Conservation (phyloP, 345 rosid species). For the Brassica napus region Da-Ae NC_063447.1:53028001-53028500, state of each 20-base stretch:
- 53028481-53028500: not conserved
- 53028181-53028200: not conserved
- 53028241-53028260: constrained; percentile 13
- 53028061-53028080: not conserved
- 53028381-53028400: not conserved
- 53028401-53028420: not conserved
- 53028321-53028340: not conserved
- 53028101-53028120: not conserved
- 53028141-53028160: not conserved
- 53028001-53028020: not conserved
- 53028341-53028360: not conserved
- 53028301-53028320: constrained; percentile 3
- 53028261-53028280: not conserved
- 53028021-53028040: not conserved
- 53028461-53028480: not conserved
- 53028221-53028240: constrained; percentile 7
- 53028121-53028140: not conserved
- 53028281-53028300: not conserved
- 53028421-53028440: not conserved
- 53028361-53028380: constrained; percentile 1
- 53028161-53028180: not conserved
- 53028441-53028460: not conserved
- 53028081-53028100: not conserved
- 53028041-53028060: not conserved
- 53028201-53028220: constrained; percentile 18